Conservation (phyloP, 345 rosid genomes). For the Diplotaxis tenuifolia region DNA sequence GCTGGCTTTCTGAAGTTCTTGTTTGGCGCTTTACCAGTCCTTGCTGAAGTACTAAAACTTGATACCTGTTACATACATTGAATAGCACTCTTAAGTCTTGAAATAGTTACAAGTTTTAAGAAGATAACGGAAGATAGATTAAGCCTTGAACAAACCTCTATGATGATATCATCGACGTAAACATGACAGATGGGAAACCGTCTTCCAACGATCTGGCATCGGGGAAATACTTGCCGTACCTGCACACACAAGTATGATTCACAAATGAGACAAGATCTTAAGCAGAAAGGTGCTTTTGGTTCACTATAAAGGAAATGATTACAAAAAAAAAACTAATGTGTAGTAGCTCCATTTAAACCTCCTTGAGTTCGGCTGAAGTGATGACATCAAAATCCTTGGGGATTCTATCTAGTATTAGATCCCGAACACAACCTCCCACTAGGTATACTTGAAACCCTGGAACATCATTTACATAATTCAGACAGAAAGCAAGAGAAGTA, state of each 20-base stretch:
- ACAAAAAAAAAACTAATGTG: background rate
- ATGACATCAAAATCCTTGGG: constrained; percentile 76
- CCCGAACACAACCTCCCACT: constrained; percentile 77
- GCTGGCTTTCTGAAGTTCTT: constrained; percentile 39
- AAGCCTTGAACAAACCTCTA: constrained; percentile 50
- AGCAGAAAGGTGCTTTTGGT: background rate
- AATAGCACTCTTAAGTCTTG: constrained; percentile 7
- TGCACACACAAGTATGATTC: constrained; percentile 9
- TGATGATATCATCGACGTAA: constrained; percentile 44
- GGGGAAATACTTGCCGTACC: constrained; percentile 52
- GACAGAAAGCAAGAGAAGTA: background rate
- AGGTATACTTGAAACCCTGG: constrained; percentile 71
- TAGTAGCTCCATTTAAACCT: constrained; percentile 43
- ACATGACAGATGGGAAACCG: constrained; percentile 76
- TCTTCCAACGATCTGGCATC: constrained; percentile 60
- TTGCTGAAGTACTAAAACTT: constrained; percentile 58
- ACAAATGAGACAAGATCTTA: background rate
- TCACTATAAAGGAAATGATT: background rate
- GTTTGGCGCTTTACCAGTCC: constrained; percentile 24
- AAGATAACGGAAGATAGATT: background rate
- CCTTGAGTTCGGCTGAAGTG: constrained; percentile 60
- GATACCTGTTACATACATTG: constrained; percentile 46
- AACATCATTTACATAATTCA: background rate
- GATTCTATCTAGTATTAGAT: constrained; percentile 59
- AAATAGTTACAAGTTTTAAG: background rate